Percentiles rank a stretch among this genome's conserved stretches.
These are phyloP conservation scores for Diplogelasinospora grovesii DNA, from an alignment of 495 filamentous ascomycete species.

Conservation along the genomic window DNA sequence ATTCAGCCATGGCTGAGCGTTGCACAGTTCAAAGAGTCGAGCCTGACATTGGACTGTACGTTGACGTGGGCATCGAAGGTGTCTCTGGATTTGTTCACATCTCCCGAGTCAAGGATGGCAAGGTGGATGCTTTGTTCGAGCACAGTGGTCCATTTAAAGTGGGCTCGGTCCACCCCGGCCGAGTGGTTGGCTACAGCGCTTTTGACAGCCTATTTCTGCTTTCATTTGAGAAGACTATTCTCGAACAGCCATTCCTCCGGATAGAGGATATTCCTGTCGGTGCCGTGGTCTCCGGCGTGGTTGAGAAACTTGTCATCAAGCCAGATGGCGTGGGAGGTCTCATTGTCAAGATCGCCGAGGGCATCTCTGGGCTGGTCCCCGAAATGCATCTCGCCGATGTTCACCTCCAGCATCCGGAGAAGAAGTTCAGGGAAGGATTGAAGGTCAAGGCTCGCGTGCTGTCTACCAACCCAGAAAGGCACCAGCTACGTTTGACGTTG, in stretches of 20 bases:
- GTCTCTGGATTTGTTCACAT: constrained; percentile 88
- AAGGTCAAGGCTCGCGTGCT: constrained; percentile 78
- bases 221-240: constrained; percentile 70
- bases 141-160: constrained; percentile 69
- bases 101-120: constrained; percentile 78
- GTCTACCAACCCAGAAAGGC: constrained; percentile 67
- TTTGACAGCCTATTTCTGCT: constrained; percentile 82
- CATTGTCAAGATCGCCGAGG: constrained; percentile 75
- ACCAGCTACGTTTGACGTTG: constrained; percentile 77
- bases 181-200: constrained; percentile 77
- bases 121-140: constrained; percentile 71
- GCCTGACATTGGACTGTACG: constrained; percentile 68
- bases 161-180: constrained; percentile 68
- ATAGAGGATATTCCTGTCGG: constrained; percentile 84
- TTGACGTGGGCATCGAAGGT: constrained; percentile 67
- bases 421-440: constrained; percentile 86
- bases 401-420: constrained; percentile 83
- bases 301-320: constrained; percentile 77
- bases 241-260: constrained; percentile 82
- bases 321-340: constrained; percentile 67
- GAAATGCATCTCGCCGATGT: constrained; percentile 86
- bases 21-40: constrained; percentile 74
- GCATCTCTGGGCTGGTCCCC: constrained; percentile 79
- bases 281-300: constrained; percentile 70
- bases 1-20: constrained; percentile 69